Evolutionary conservation across 768 basidiomycete species (phyloP).

Genomic region (Mycena vitilis): DNA sequence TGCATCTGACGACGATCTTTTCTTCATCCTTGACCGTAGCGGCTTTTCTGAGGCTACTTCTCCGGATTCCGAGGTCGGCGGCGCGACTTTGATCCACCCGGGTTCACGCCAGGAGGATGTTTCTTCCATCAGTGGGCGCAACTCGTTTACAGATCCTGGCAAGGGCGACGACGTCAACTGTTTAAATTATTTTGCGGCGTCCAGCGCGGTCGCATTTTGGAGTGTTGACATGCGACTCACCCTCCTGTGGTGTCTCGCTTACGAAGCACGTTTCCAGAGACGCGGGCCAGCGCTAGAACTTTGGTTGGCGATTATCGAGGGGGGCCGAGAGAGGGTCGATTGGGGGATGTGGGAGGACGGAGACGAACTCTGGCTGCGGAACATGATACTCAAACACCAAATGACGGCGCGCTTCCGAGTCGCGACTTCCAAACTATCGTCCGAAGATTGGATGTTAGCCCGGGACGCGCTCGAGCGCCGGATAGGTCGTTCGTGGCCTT

Average conservation of each 20-base stretch:
- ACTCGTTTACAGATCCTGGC: slow-evolving; percentile 4
- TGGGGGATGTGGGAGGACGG: slow-evolving; percentile 34
- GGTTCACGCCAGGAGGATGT: slow-evolving; percentile 5
- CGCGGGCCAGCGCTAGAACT: slow-evolving; percentile 25
- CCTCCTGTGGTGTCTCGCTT: slow-evolving; percentile 33
- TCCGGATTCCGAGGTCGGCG: background rate
- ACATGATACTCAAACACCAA: slow-evolving; percentile 16
- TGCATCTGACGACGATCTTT: slow-evolving; percentile 1
- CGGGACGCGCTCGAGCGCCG: slow-evolving; percentile 23
- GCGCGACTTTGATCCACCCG: background rate
- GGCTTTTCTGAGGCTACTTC: background rate
- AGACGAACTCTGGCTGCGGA: slow-evolving; percentile 29
- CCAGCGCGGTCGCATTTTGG: slow-evolving; percentile 19
- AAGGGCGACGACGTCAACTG: slow-evolving; percentile 17
- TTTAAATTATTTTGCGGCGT: slow-evolving; percentile 19
- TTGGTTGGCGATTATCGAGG: slow-evolving; percentile 30
- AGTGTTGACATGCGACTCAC: slow-evolving; percentile 31
- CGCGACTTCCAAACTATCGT: background rate
- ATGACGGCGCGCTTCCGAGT: slow-evolving; percentile 25
- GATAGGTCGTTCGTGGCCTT: background rate
- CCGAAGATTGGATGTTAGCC: slow-evolving; percentile 24
- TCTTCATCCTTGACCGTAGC: background rate
- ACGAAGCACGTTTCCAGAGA: slow-evolving; percentile 26
- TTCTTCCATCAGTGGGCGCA: slow-evolving; percentile 1
- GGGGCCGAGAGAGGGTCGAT: slow-evolving; percentile 20